Evolutionary conservation across 2,329 filamentous ascomycete species (phyloP), one percentile per base, ranked within the genome.

Genomic region (Monilinia polystroma): DNA sequence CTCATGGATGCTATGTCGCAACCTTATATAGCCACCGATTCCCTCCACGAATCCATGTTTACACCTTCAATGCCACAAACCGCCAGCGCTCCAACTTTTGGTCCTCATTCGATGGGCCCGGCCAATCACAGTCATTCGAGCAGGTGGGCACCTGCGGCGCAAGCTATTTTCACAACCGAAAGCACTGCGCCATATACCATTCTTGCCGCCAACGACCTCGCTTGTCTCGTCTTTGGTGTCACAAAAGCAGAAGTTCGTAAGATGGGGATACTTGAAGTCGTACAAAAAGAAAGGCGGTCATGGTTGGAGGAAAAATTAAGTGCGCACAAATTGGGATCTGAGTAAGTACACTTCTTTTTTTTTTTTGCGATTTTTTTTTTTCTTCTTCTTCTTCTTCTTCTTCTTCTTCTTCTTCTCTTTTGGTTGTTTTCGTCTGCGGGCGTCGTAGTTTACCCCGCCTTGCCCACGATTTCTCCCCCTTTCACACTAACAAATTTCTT

Each of bases 121-220:
- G 81, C 84, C 12, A 84, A 91, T n/a, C 94, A 97, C 77, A 90
- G 90, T 11, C 93, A 97, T 78, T 90, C 92, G 67, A 95, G 91
- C 73, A 87, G 95, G 77, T 97, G 93, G 88, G 89, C 91, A 18
- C 93, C 93, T 10, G 91, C 92, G 53, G 91, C 94, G 6, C 95
- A 99, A 77, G 95, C 95, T 64, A 97, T 99, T 67, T 99, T 99
- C 77, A 96, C 94, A 10, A 99, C 95, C n/a, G 92, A 96, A 78
- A 85, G 91, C 18, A 88, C 90, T 70, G 86, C 92, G 11, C 95
- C 94, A 3, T 99, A 93, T 91, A 99, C 94, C 0, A 97, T 99
- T 68, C 85, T 97, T 64, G 92, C 95, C 3, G 95, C 95, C 60
- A 99, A 99, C 76, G 95, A 99, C 76, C 83, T 99, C 59, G 95